phyloP scores from a whole-genome alignment of 768 basidiomycete species.

The Suillus americanus region DNA sequence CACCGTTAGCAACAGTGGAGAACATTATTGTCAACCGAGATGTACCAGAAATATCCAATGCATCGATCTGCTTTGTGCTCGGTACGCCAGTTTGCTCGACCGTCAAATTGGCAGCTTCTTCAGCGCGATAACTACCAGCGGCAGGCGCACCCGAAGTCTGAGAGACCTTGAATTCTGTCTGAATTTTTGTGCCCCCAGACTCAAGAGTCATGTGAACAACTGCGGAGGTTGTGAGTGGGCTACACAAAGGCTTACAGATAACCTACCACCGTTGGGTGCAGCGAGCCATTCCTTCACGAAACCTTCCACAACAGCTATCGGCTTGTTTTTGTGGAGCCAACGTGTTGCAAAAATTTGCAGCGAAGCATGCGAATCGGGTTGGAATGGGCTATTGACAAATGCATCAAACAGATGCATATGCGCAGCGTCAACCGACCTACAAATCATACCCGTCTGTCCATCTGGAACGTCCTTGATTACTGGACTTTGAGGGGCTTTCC shows the following conservation, averaged over 20 bases:
- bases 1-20: not conserved
- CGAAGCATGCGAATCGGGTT: not conserved
- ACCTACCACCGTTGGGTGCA: not conserved
- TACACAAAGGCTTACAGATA: not conserved
- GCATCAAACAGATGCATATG: not conserved
- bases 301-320: not conserved
- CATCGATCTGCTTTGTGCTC: not conserved
- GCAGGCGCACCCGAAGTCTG: not conserved
- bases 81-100: not conserved
- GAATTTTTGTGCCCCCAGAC: not conserved
- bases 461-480: not conserved
- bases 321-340: not conserved
- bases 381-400: not conserved
- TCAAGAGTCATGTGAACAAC: not conserved
- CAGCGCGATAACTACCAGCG: not conserved
- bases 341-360: not conserved
- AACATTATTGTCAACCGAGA: not conserved
- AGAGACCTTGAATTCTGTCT: not conserved
- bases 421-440: not conserved
- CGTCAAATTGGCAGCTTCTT: not conserved
- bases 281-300: not conserved
- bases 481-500: not conserved
- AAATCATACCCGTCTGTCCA: constrained; percentile 1
- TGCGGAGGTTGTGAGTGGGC: not conserved
- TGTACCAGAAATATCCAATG: not conserved